Evolutionary conservation across 1,284 basidiomycete genomes (phyloP).

Genomic region (Ganoderma lingzhi): DNA sequence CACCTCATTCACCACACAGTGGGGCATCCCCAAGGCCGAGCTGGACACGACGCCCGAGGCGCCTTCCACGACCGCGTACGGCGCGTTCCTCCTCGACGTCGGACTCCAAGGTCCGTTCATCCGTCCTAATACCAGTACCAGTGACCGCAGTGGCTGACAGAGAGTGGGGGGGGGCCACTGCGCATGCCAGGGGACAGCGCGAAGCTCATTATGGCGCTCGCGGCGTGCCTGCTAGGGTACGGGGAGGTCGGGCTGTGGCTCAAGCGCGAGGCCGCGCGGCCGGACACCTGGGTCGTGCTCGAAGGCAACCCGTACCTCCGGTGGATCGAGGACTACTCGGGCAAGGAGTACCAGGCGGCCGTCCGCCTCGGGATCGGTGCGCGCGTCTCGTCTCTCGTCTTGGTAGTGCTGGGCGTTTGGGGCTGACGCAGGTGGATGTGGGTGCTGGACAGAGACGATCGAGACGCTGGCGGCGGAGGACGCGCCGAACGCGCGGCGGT

Average conservation of each 20-base stretch:
- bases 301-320: constrained; percentile 77
- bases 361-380: constrained; percentile 77
- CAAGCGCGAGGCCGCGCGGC: constrained; percentile 58
- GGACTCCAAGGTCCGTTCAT: constrained; percentile 65
- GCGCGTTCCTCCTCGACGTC: constrained; percentile 85
- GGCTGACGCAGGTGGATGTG: constrained; percentile 8
- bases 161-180: neutral
- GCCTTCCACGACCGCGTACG: constrained; percentile 82
- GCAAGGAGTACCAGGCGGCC: constrained; percentile 74
- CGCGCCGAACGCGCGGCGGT: constrained; percentile 68
- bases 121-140: too few species aligned
- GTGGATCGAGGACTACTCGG: constrained; percentile 90
- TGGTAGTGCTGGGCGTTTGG: too few species aligned
- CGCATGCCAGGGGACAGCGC: constrained; percentile 67
- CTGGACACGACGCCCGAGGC: constrained; percentile 73
- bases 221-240: constrained; percentile 91
- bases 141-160: neutral
- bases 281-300: constrained; percentile 61
- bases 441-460: constrained; percentile 56
- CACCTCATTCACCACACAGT: constrained; percentile 72
- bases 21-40: constrained; percentile 69
- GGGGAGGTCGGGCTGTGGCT: constrained; percentile 93
- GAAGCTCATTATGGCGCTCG: constrained; percentile 82
- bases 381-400: constrained; percentile 32
- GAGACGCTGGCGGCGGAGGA: constrained; percentile 68